Percentiles rank a stretch among this genome's conserved stretches.
phyloP scores from a whole-genome alignment of 2,329 filamentous ascomycete genomes.

The Fusarium subtropicale region DNA sequence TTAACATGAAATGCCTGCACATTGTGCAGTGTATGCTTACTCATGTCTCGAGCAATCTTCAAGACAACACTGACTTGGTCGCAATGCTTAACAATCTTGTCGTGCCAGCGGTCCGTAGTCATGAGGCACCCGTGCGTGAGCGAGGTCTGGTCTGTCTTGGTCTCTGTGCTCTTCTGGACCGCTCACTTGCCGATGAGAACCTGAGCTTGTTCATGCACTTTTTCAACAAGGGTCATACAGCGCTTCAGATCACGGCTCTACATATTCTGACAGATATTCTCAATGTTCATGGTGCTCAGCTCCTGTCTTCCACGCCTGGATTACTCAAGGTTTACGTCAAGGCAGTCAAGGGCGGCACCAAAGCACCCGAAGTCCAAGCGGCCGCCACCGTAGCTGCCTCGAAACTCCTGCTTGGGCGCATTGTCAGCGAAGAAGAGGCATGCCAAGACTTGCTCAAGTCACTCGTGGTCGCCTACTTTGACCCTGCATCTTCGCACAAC shows the following conservation, averaged over 20 bases:
- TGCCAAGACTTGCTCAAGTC: conserved; percentile 83
- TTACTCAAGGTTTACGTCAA: conserved; percentile 88
- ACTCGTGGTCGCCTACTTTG: conserved; percentile 88
- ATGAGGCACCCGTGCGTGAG: conserved; percentile 92
- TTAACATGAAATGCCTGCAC: conserved; percentile 98
- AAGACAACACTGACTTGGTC: conserved; percentile 90
- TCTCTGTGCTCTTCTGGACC: conserved; percentile 89
- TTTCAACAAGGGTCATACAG: conserved; percentile 91
- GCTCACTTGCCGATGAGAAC: conserved; percentile 92
- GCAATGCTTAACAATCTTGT: conserved; percentile 98
- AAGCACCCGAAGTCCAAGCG: conserved; percentile 79
- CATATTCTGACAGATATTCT: conserved; percentile 95
- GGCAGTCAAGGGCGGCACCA: conserved; percentile 78
- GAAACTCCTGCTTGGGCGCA: conserved; percentile 85
- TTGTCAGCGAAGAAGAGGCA: conserved; percentile 76
- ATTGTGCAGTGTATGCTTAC: conserved; percentile 98
- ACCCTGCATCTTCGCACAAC: conserved; percentile 83
- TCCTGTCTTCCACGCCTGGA: conserved; percentile 74
- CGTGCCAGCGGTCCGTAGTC: conserved; percentile 91
- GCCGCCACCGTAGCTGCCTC: conserved; percentile 84
- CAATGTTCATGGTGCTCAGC: conserved; percentile 85
- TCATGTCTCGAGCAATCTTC: conserved; percentile 88
- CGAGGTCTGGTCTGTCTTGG: conserved; percentile 90
- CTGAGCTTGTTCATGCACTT: conserved; percentile 94
- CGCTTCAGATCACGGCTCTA: conserved; percentile 87